Base-by-base conservation (phyloP, 2,329 filamentous ascomycete genomes). In the Colletotrichum camelliae region DNA sequence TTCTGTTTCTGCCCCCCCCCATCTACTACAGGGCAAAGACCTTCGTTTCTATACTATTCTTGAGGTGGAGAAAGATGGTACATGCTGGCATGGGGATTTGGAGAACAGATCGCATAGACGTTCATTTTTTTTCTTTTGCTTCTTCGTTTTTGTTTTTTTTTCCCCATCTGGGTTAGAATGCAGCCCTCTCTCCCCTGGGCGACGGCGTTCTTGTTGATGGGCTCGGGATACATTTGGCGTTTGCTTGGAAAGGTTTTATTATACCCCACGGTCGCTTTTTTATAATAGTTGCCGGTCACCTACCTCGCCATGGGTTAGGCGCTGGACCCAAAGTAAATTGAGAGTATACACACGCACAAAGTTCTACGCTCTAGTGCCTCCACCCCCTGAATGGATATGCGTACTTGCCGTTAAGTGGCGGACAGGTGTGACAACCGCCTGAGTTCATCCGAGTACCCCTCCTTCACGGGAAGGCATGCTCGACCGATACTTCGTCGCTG, bases 261-360 rank as follows among this genome's bases (percentile, higher is more conserved):
- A 69, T 69, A 69, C 67, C 67, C 66, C 67, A 69, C 67, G 57
- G 67, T 69, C 67, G 67, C 57, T 69, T 69, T 69, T 61, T 60
- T 16, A 16, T 61, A 48, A 24, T 16, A 33, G 57, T 15, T 10
- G 18, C 29, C 7, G 55, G 55, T 16, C 55, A 10, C 55, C 21
- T 58, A 12, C 13, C 39, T 16, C 39, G 5, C 2, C 15, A 6
- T 21, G 4, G 18, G 16, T 16, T 57, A 57, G 55, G 55, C 18
- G 21, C 27, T 29, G 24, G n/a, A 3, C 43, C 55, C 55, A 29
- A 18, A 24, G 55, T 24, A 58, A 29, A 29, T 58, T 10, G 55
- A 58, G 27, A 57, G 15, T 57, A 7, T 52, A 52, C n/a, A 52
- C 43, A 52, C 21, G 18, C n/a, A 35, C 33, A 35, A 35, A 13